These are phyloP conservation scores for Trypanosoma lewisi DNA, from an alignment of 208 protist species.

Conservation along the genomic window DNA sequence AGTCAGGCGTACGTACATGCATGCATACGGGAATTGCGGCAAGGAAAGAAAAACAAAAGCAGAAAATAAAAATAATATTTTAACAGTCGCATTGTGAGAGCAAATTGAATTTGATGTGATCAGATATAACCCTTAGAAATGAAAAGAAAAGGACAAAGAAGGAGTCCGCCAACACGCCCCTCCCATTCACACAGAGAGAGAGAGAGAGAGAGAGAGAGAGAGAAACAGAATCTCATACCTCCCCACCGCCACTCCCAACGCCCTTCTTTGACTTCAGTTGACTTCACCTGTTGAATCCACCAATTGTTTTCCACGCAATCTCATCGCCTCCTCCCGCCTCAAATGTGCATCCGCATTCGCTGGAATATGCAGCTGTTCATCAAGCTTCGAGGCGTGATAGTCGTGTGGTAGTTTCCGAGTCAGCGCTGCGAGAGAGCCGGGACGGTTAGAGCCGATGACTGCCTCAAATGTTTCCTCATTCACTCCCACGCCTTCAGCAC, in stretches of 20 bases:
- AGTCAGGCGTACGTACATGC: too few relatives aligned
- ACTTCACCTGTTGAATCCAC: conserved; percentile 79
- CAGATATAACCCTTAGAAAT: too few relatives aligned
- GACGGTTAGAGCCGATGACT: conserved; percentile 41
- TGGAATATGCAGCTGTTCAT: conserved; percentile 75
- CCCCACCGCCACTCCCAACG: neutral
- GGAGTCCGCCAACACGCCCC: too few relatives aligned
- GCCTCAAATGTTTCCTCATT: conserved; percentile 67
- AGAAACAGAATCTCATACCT: neutral
- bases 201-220: too few relatives aligned
- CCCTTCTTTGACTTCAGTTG: conserved; percentile 13
- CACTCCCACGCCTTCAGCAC: conserved; percentile 59
- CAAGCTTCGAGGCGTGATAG: conserved; percentile 67
- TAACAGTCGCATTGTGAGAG: too few relatives aligned
- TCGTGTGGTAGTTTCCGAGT: conserved; percentile 73
- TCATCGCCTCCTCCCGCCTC: conserved; percentile 78
- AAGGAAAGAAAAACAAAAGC: too few relatives aligned
- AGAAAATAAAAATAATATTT: neutral
- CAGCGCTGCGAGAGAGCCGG: conserved; percentile 47
- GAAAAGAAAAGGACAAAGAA: too few relatives aligned
- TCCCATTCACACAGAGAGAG: too few relatives aligned
- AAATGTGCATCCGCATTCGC: conserved; percentile 76
- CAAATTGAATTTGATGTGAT: too few relatives aligned
- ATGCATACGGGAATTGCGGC: too few relatives aligned
- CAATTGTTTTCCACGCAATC: conserved; percentile 57